These are phyloP conservation scores for Rhizophora apiculata DNA, from an alignment of 345 rosid genomes.

Conservation along the genomic window DNA sequence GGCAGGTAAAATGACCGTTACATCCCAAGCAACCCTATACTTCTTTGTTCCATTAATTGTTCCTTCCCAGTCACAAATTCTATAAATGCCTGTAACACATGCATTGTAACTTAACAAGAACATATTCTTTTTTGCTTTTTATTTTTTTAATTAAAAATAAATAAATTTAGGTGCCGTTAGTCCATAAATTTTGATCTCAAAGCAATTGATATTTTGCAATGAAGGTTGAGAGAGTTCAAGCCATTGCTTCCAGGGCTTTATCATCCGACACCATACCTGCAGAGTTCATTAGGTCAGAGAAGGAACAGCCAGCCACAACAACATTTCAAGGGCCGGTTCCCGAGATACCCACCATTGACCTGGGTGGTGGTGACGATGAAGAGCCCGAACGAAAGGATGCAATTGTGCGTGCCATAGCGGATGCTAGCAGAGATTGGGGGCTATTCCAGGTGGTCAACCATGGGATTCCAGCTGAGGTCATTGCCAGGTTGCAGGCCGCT, in stretches of 20 bases:
- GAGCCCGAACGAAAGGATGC: constrained; percentile 30
- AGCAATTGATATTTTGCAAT: not conserved
- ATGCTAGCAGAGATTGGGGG: constrained; percentile 55
- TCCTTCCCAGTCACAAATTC: too few relatives aligned
- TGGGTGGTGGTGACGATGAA: constrained; percentile 10
- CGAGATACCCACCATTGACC: constrained; percentile 47
- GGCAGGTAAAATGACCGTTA: not conserved
- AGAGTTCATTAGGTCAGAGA: constrained; percentile 59
- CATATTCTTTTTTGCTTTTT: not conserved
- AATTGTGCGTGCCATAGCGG: constrained; percentile 18
- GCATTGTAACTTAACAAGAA: too few relatives aligned
- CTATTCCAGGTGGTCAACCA: constrained; percentile 66
- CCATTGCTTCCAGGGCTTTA: not conserved
- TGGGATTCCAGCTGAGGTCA: constrained; percentile 49
- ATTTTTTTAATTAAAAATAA: not conserved
- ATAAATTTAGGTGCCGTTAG: not conserved
- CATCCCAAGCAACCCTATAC: too few relatives aligned
- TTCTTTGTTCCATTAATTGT: too few relatives aligned
- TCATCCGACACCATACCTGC: constrained; percentile 46
- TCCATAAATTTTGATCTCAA: not conserved
- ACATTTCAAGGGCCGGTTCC: constrained; percentile 51
- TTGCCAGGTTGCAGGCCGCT: constrained; percentile 42
- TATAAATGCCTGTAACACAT: too few relatives aligned
- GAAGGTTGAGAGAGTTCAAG: constrained; percentile 14
- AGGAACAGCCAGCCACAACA: constrained; percentile 67